Evolutionary conservation across 208 protist species (phyloP).

Genomic region (Trypanosoma mega): DNA sequence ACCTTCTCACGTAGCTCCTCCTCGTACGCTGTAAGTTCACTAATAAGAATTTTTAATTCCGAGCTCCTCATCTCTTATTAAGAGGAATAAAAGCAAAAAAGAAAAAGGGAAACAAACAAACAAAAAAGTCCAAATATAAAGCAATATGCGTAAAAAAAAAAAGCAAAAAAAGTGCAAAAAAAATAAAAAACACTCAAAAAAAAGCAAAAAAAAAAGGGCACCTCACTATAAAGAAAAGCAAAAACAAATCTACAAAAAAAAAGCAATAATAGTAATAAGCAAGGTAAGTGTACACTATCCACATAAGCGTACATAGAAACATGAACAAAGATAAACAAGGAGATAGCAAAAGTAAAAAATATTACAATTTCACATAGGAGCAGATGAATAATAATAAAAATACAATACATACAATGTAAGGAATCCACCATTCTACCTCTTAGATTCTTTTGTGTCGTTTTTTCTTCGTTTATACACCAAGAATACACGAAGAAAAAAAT

Average conservation of each 20-base stretch:
- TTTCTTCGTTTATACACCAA: not conserved
- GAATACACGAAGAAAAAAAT: too few relatives aligned
- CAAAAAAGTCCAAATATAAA: not conserved
- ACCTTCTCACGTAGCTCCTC: constrained; percentile 24
- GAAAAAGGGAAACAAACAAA: constrained; percentile 2
- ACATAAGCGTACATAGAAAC: constrained; percentile 4
- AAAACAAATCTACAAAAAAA: not conserved
- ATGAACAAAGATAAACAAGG: constrained; percentile 5
- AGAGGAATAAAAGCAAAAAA: not conserved
- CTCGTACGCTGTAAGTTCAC: constrained; percentile 22
- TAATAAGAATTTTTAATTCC: constrained; percentile 26
- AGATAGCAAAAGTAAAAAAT: constrained; percentile 15
- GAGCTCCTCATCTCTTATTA: constrained; percentile 15
- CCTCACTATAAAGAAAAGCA: not conserved
- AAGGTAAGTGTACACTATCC: not conserved
- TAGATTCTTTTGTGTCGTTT: not conserved
- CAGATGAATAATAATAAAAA: constrained; percentile 8
- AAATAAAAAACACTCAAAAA: not conserved
- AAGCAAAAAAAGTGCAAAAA: constrained; percentile 3
- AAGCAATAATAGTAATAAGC: not conserved
- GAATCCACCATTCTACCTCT: too few relatives aligned
- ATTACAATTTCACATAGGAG: not conserved
- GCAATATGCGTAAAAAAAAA: not conserved
- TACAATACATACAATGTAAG: too few relatives aligned
- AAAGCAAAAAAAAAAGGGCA: constrained; percentile 7